Evolutionary conservation across 108 stramenopile species (phyloP), one percentile per base, ranked within the genome.

Genomic region (Epithemia pelagica): DNA sequence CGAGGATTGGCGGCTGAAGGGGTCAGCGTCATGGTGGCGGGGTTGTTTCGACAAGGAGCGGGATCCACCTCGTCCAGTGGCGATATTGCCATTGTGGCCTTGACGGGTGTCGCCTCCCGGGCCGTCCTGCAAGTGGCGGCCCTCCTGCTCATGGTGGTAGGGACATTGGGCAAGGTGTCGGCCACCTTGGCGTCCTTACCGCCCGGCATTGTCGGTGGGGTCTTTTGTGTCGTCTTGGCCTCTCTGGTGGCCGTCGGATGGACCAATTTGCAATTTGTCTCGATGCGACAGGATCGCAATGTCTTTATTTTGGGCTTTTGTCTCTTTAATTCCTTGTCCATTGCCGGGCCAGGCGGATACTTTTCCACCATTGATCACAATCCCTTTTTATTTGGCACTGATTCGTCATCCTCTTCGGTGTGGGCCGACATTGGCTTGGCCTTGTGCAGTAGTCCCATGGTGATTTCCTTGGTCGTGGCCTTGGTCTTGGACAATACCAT

Each of bases 171-270:
- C 37, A 76, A 76, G 33, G 67, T 76, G 21, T 64, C 68, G 2
- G 75, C 63, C 0, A 27, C 70, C 7, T 59, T 76, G 60, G 75
- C 75, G 24, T 70, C 66, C 8, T 66, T 76, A 65, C 75, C 75
- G 7, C 52, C 69, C 54, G 27, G 70, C 10, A 66, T 76, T 69
- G 63, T 63, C 1, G 54, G 54, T 54, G 75, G 75, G 30, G 0
- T 76, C 0, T 76, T 70, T 56, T 76, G 75, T 33, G 65, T 56
- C 23, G 33, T 76, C 0, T 76, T 76, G 24, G 75, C 70, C 2
- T 60, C 70, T 32, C 70, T 76, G 28, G 75, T 76, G 20, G 75
- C 75, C 54, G 75, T 71, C 18, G 75, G 75, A 24, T 33, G 71
- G 21, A 66, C 65, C 59, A 76, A 71, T 28, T 67, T 76, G 65